Evolutionary conservation across 805 yeast genomes (phyloP), one percentile per base, ranked within the genome.

Genomic region (Metschnikowia aberdeeniae): DNA sequence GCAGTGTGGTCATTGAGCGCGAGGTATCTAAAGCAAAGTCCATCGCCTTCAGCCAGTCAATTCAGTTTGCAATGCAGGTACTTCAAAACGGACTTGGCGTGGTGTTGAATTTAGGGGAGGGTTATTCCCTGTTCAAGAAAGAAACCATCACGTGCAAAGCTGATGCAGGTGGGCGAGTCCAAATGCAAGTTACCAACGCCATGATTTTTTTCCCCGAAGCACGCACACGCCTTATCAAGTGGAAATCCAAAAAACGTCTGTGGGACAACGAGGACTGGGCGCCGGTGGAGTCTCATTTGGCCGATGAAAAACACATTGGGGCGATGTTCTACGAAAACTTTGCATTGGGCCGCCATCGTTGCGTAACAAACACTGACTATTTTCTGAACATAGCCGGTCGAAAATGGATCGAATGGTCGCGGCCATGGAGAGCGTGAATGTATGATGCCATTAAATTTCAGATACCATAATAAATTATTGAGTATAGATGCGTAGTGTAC

Each of bases 201-300:
- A 50, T 53, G 51, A 43, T 47, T 12, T 44, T 47, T 26, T 53
- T 50, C 30, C 57, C 57, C 12, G 14, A 31, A 6, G 57, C 57
- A 6, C 43, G 38, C 8, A 47, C 49, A 7, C 27, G 57, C 5
- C 29, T 32, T 19, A 41, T 53, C 17, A 32, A 35, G 19, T 52
- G 32, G 22, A 31, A 35, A 19, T 29, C 31, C 10, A 36, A 40
- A 30, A 30, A 36, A 6, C 33, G 41, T 13, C 28, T 11, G 9
- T 47, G 49, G 31, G 28, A 8, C 10, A 32, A 24, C 6, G 46
- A 28, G n/a, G 26, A 36, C 11, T 53, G 57, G 57, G 45, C 43
- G 20, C 12, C 17, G 8, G 45, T 52, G 12, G 24, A 34, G 22
- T 44, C 50, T 7, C 27, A 46, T 5, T 34, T 53, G 22, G 36